phyloP scores from a whole-genome alignment of 495 filamentous ascomycete species.

The Penicillium samsonianum region DNA sequence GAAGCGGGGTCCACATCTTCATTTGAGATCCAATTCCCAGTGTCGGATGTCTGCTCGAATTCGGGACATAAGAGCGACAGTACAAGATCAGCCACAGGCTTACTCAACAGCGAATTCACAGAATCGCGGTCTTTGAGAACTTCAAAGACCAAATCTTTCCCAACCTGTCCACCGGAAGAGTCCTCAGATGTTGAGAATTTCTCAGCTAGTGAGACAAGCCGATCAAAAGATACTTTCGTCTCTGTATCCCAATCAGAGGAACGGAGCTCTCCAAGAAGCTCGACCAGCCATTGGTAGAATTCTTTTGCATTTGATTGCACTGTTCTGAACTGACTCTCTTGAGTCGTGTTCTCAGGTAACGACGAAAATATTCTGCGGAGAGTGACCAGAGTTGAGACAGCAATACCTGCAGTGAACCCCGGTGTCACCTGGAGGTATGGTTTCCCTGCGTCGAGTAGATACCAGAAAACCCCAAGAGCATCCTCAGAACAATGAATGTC shows the following conservation, averaged over 20 bases:
- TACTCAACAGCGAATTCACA: slow-evolving; percentile 62
- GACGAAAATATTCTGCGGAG: slow-evolving; percentile 70
- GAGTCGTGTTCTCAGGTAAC: slow-evolving; percentile 67
- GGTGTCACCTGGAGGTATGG: slow-evolving; percentile 63
- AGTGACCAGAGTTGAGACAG: slow-evolving; percentile 72
- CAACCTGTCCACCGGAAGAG: slow-evolving; percentile 59
- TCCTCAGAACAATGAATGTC: slow-evolving; percentile 91
- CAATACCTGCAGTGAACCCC: slow-evolving; percentile 75
- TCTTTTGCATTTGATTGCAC: slow-evolving; percentile 65
- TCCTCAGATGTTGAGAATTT: slow-evolving; percentile 59
- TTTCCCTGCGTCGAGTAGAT: slow-evolving; percentile 71
- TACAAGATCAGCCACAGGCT: slow-evolving; percentile 66
- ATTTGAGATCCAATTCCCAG: slow-evolving; percentile 60
- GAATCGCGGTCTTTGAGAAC: slow-evolving; percentile 71
- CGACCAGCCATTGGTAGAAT: slow-evolving; percentile 73
- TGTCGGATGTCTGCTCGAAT: slow-evolving; percentile 60
- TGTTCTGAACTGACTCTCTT: slow-evolving; percentile 70
- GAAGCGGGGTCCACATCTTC: slow-evolving; percentile 59
- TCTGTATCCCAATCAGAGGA: slow-evolving; percentile 49
- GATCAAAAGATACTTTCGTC: slow-evolving; percentile 58
- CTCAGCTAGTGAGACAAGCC: slow-evolving; percentile 63
- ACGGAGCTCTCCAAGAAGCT: slow-evolving; percentile 58
- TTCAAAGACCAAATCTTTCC: slow-evolving; percentile 71
- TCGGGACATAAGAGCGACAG: slow-evolving; percentile 71
- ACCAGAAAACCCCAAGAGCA: slow-evolving; percentile 82